Evolutionary conservation across 2,329 filamentous ascomycete species (phyloP).

Genomic region (Cadophora malorum): DNA sequence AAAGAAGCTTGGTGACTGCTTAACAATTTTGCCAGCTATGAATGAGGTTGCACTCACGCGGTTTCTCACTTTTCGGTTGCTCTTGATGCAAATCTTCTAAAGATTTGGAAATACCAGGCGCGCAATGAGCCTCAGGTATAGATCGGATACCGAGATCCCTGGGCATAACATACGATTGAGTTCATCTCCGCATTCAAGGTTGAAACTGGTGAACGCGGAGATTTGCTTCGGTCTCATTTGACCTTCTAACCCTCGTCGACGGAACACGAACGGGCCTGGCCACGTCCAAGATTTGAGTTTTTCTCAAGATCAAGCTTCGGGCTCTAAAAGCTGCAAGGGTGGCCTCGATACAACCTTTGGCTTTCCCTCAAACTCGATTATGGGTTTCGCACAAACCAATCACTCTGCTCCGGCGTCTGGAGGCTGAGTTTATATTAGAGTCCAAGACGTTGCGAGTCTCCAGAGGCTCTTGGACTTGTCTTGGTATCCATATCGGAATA

Average conservation of each 20-base stretch:
- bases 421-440: constrained; percentile 7
- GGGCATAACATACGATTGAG: neutral
- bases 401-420: neutral
- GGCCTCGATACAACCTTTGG: neutral
- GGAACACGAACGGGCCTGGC: neutral
- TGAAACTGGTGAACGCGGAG: neutral
- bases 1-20: neutral
- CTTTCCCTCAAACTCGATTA: constrained; percentile 7
- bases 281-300: constrained; percentile 11
- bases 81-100: neutral
- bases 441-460: constrained; percentile 2
- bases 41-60: no score
- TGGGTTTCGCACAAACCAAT: constrained; percentile 6
- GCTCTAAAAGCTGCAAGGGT: constrained; percentile 7
- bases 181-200: neutral
- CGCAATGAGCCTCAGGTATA: neutral
- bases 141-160: neutral
- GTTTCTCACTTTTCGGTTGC: no score
- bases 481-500: constrained; percentile 8
- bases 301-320: constrained; percentile 9
- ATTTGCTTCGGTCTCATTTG: neutral
- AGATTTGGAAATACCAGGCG: neutral
- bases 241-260: neutral
- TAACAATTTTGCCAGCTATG: neutral
- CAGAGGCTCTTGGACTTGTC: neutral